Percentiles rank a stretch among this genome's conserved stretches.
These are phyloP conservation scores for Angomonas desouzai DNA, from an alignment of 208 protist genomes.

Conservation along the genomic window DNA sequence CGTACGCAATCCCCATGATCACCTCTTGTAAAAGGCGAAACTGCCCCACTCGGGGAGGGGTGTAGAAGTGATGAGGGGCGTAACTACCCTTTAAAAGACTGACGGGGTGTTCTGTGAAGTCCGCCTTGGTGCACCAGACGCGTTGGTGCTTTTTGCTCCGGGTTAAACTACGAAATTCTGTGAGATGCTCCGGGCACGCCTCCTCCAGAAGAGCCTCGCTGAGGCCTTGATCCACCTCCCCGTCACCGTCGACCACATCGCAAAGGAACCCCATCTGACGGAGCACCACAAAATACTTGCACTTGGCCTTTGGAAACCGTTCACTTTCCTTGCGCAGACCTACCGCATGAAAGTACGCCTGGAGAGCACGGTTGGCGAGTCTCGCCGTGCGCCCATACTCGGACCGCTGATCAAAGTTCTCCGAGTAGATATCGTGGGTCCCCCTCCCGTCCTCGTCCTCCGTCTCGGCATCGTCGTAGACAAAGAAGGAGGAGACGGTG, in stretches of 20 bases:
- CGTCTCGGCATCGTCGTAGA: neutral
- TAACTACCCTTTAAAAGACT: slow-evolving; percentile 12
- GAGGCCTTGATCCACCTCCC: too few relatives aligned
- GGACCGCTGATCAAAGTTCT: neutral
- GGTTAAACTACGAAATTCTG: slow-evolving; percentile 22
- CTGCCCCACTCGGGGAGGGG: slow-evolving; percentile 15
- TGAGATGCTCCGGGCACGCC: slow-evolving; percentile 52
- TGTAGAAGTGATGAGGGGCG: slow-evolving; percentile 4
- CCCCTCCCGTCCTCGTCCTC: slow-evolving; percentile 8
- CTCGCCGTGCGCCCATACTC: slow-evolving; percentile 12
- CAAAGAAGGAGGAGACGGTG: neutral
- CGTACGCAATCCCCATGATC: slow-evolving; percentile 52
- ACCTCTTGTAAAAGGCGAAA: slow-evolving; percentile 27
- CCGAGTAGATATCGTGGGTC: neutral
- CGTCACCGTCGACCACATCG: slow-evolving; percentile 36
- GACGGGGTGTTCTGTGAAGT: slow-evolving; percentile 6
- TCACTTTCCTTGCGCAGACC: slow-evolving; percentile 42
- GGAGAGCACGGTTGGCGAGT: slow-evolving; percentile 21
- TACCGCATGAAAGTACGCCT: slow-evolving; percentile 39
- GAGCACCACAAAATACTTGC: slow-evolving; percentile 55
- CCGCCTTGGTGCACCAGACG: neutral
- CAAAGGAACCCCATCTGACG: slow-evolving; percentile 70
- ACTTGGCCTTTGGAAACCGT: slow-evolving; percentile 47
- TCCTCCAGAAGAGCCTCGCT: too few relatives aligned
- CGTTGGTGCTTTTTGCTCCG: slow-evolving; percentile 3